These are phyloP conservation scores for Senna siamea DNA, from an alignment of 306 rosid genomes.

Conservation along the genomic window DNA sequence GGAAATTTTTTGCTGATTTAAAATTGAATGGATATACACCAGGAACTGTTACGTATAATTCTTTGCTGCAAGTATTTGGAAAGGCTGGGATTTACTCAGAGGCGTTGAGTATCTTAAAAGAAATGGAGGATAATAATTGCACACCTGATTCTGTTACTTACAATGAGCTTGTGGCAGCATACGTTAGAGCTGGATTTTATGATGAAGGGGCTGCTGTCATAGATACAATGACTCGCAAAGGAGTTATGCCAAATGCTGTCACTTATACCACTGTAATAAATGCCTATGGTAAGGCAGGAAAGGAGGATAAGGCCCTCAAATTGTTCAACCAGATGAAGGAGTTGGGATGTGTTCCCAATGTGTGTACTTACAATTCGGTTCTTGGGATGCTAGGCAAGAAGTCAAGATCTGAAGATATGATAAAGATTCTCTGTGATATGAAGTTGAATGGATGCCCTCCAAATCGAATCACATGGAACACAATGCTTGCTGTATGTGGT, in stretches of 20 bases:
- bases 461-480: constrained; percentile 84
- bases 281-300: constrained; percentile 82
- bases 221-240: constrained; percentile 72
- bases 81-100: constrained; percentile 84
- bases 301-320: constrained; percentile 74
- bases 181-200: constrained; percentile 86
- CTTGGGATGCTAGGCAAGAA: constrained; percentile 86
- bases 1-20: constrained; percentile 65
- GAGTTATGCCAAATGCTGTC: constrained; percentile 83
- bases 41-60: constrained; percentile 82
- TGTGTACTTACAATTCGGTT: constrained; percentile 76
- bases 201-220: constrained; percentile 84
- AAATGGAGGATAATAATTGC: constrained; percentile 84
- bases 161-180: constrained; percentile 89
- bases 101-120: constrained; percentile 78
- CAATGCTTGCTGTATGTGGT: constrained; percentile 90
- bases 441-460: constrained; percentile 82
- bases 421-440: constrained; percentile 77
- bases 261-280: constrained; percentile 87
- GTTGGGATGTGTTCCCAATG: constrained; percentile 83
- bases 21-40: constrained; percentile 75
- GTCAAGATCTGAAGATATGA: constrained; percentile 71
- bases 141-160: constrained; percentile 79
- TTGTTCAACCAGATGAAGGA: constrained; percentile 84
- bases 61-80: constrained; percentile 84